Evolutionary conservation across 2,329 filamentous ascomycete genomes (phyloP), one percentile per base, ranked within the genome.

Genomic region (Claviceps capensis): DNA sequence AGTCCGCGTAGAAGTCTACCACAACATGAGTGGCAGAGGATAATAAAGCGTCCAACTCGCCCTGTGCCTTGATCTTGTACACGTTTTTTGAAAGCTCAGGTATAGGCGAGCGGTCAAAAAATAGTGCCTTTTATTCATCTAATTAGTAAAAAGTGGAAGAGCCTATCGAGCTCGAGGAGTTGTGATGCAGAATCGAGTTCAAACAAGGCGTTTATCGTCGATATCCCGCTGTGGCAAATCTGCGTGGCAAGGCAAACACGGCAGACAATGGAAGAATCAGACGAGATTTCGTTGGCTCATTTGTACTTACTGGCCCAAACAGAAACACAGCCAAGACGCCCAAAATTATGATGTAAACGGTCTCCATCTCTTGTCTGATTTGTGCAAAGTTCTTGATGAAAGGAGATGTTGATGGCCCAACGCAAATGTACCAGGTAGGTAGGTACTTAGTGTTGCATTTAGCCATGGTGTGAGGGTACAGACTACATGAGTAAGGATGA

Each of bases 1-100:
- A 77, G 59, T 70, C 67, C 4, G 74, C 73, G 59, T 67, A 73
- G 61, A 76, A 75, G 65, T 76, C 72, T 52, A 76, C 63, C 42
- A 67, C 63, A 49, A 73, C 69, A 59, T 71, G 66, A 42, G 65
- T 70, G 51, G 63, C 69, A 36, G 64, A 60, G 2, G 60, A 48
- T 52, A 73, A 59, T 37, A 75, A 62, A n/a, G 63, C 52, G 26
- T 67, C 58, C 52, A 74, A 62, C 54, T 72, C 61, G 3, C 57
- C 52, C 0, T 61, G 47, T 3, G 56, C 55, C 37, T 60, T 47
- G 40, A 69, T 55, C 48, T 69, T 68, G 52, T 59, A 59, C n/a
- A 70, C 67, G 17, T 68, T 63, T 50, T 61, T 62, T 0, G 69
- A 70, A 0, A 66, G 69, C 47, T 71, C 68, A 8, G 67, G 67